A percentile compares a stretch with the other conserved stretches of the same genome.
Evolutionary conservation across 2,329 filamentous ascomycete species (phyloP).

Genomic region (Shiraia sp.): DNA sequence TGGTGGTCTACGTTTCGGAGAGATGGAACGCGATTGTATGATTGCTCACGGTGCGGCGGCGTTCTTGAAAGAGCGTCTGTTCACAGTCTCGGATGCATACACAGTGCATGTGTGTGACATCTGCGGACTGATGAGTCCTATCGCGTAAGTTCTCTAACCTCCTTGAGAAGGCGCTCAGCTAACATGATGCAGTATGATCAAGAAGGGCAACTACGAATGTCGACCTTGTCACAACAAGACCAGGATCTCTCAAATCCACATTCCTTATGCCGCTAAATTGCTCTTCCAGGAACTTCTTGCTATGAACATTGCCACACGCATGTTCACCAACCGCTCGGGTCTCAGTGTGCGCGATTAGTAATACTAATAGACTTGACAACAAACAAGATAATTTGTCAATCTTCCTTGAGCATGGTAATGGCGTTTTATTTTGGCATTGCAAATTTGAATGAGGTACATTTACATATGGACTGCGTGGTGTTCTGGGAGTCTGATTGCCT

Average conservation of each 20-base stretch:
- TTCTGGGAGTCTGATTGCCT: too few relatives aligned
- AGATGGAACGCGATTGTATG: conserved; percentile 99
- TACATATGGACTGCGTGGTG: too few relatives aligned
- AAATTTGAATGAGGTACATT: too few relatives aligned
- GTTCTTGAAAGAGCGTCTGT: conserved; percentile 95
- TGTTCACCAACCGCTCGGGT: conserved; percentile 88
- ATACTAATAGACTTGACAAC: background rate
- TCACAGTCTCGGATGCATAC: conserved; percentile 97
- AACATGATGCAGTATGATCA: conserved; percentile 70
- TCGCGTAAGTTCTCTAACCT: conserved; percentile 75
- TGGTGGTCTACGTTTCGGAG: conserved; percentile 97
- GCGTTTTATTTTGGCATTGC: background rate
- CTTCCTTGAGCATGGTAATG: background rate
- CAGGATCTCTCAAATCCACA: conserved; percentile 95
- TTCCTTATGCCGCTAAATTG: conserved; percentile 96
- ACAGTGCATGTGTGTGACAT: conserved; percentile 98
- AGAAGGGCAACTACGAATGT: conserved; percentile 95
- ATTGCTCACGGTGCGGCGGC: conserved; percentile 98
- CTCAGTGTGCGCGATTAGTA: conserved; percentile 64
- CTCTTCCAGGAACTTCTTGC: conserved; percentile 97
- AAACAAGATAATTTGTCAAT: background rate
- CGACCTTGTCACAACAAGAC: conserved; percentile 99
- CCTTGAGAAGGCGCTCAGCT: conserved; percentile 8
- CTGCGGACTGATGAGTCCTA: conserved; percentile 97
- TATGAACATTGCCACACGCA: conserved; percentile 97